A percentile compares a stretch with the other conserved stretches of the same genome.
Conservation (phyloP, 805 yeast genomes). For the Pichia californica region DNA sequence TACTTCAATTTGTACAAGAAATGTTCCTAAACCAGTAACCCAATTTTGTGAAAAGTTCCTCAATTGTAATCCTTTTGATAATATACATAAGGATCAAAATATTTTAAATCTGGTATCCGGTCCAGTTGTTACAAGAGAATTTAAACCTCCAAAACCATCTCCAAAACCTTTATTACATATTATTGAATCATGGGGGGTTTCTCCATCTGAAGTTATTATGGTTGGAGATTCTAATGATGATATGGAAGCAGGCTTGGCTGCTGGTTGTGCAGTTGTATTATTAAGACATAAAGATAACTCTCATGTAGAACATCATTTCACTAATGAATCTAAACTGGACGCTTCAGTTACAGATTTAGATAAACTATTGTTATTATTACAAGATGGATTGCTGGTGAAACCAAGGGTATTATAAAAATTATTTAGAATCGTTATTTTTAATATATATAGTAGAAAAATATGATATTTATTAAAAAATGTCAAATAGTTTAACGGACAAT, state of each 20-base stretch:
- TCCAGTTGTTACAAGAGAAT: slow-evolving; percentile 56
- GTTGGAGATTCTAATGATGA: slow-evolving; percentile 73
- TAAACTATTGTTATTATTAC: slow-evolving; percentile 32
- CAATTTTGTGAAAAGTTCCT: slow-evolving; percentile 42
- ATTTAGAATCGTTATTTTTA: no score
- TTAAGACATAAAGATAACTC: slow-evolving; percentile 46
- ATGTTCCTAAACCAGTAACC: slow-evolving; percentile 46
- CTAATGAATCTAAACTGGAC: slow-evolving; percentile 20
- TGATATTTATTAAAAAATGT: not conserved
- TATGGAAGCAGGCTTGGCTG: slow-evolving; percentile 55
- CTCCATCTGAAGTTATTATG: slow-evolving; percentile 49
- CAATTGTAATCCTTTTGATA: slow-evolving; percentile 28
- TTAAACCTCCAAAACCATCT: slow-evolving; percentile 62
- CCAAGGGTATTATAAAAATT: not conserved
- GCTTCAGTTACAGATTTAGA: slow-evolving; percentile 31
- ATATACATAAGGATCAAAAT: not conserved
- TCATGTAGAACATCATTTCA: slow-evolving; percentile 33
- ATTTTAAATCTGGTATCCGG: slow-evolving; percentile 25
- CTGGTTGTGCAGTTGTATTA: slow-evolving; percentile 55
- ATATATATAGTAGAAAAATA: no score
- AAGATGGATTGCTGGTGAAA: slow-evolving; percentile 29
- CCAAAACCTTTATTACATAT: slow-evolving; percentile 59
- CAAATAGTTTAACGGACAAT: slow-evolving; percentile 30
- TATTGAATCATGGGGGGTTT: slow-evolving; percentile 39
- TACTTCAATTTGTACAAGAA: slow-evolving; percentile 60